A percentile compares a stretch with the other conserved stretches of the same genome.
Conservation (phyloP, 352 stramenopile species). For the Phytophthora pinifolia region DNA sequence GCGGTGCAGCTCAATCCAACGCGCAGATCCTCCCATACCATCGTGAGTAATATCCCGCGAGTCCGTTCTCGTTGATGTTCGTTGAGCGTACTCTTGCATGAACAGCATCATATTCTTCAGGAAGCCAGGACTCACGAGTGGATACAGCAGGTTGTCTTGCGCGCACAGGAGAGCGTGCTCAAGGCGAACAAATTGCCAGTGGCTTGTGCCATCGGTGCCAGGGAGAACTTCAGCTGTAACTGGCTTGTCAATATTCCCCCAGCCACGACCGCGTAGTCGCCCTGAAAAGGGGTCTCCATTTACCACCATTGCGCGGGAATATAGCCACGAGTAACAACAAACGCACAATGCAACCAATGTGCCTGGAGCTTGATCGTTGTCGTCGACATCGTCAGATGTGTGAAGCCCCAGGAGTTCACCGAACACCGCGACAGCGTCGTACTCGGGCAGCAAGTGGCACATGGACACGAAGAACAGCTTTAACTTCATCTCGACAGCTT, state of each 20-base stretch:
- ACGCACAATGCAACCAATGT: constrained; percentile 63
- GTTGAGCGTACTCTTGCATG: constrained; percentile 56
- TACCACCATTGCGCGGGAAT: constrained; percentile 61
- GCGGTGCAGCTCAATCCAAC: constrained; percentile 69
- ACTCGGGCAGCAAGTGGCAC: constrained; percentile 47
- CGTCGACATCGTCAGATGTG: constrained; percentile 22
- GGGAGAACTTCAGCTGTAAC: constrained; percentile 10
- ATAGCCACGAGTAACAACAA: constrained; percentile 57
- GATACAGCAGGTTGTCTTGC: constrained; percentile 72
- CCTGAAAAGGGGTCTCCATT: constrained; percentile 36
- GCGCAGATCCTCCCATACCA: background rate
- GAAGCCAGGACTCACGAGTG: constrained; percentile 62
- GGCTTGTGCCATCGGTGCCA: constrained; percentile 25
- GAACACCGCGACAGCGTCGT: constrained; percentile 68
- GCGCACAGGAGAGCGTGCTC: constrained; percentile 57
- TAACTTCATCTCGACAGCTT: constrained; percentile 57
- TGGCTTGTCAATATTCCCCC: background rate
- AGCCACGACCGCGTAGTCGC: constrained; percentile 4
- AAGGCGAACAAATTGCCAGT: constrained; percentile 68
- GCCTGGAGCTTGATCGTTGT: constrained; percentile 36
- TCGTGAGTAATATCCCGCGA: constrained; percentile 7
- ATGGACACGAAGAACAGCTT: constrained; percentile 67
- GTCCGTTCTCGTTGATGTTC: constrained; percentile 17
- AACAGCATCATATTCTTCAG: constrained; percentile 57
- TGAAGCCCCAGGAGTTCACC: constrained; percentile 65